phyloP scores from a whole-genome alignment of 2,329 filamentous ascomycete genomes.

The Lasiodiplodia hormozganensis region DNA sequence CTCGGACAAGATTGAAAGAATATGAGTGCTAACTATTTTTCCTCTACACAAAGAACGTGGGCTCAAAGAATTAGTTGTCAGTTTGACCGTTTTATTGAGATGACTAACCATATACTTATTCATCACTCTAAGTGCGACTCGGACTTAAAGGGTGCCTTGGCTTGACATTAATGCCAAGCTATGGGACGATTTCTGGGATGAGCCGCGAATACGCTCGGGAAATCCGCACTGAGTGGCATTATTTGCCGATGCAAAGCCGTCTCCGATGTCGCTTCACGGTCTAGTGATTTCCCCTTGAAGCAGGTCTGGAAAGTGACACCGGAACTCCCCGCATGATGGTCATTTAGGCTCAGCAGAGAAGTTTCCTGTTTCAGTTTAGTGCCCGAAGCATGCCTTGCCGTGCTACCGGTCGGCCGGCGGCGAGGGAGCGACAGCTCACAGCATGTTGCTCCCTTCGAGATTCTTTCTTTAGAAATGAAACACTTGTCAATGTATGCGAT shows the following conservation, averaged over 20 bases:
- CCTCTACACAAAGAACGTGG: neutral
- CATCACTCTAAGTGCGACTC: neutral
- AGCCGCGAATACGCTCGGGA: neutral
- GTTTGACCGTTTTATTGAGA: neutral
- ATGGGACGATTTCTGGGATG: neutral
- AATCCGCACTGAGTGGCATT: neutral
- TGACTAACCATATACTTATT: neutral
- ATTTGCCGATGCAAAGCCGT: neutral
- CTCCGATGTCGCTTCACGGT: neutral
- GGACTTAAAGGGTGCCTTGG: neutral
- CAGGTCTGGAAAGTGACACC: neutral
- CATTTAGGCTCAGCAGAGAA: neutral
- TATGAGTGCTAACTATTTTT: neutral
- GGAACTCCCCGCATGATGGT: neutral
- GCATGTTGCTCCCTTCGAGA: neutral
- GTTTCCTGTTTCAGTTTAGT: slow-evolving; percentile 2
- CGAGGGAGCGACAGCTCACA: neutral
- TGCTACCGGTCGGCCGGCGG: neutral
- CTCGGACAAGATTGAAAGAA: neutral
- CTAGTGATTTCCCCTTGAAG: neutral
- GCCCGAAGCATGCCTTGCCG: neutral
- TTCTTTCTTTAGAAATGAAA: no score
- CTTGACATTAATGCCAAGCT: neutral
- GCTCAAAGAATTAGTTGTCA: neutral
- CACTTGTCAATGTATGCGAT: no score